phyloP scores from a whole-genome alignment of 2,329 filamentous ascomycete genomes.

The Epichloe hybrida region DNA sequence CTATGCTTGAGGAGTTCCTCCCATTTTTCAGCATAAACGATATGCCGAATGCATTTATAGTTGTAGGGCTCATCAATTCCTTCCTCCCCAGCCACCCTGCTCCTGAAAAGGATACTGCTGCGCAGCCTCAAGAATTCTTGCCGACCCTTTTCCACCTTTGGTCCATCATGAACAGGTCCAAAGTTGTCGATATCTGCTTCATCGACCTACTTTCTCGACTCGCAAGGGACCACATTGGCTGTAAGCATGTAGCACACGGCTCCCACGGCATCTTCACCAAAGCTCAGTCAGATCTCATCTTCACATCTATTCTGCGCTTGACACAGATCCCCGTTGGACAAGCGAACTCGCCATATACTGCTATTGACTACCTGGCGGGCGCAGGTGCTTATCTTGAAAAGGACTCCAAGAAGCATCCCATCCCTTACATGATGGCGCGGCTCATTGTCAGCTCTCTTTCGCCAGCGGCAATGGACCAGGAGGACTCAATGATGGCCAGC shows the following conservation, averaged over 20 bases:
- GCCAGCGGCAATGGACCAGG: conserved; percentile 62
- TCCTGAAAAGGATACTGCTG: conserved; percentile 54
- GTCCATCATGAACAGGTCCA: conserved; percentile 85
- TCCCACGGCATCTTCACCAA: conserved; percentile 84
- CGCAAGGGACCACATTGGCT: conserved; percentile 68
- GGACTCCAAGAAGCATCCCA: conserved; percentile 84
- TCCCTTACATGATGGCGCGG: conserved; percentile 80
- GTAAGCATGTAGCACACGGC: conserved; percentile 63
- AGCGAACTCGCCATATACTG: conserved; percentile 81
- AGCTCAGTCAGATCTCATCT: conserved; percentile 84
- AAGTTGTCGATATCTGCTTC: conserved; percentile 72
- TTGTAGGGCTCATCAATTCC: conserved; percentile 72
- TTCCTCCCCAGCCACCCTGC: conserved; percentile 75
- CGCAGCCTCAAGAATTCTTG: conserved; percentile 79
- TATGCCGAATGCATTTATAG: conserved; percentile 81
- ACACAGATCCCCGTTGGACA: conserved; percentile 95
- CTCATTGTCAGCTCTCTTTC: conserved; percentile 92
- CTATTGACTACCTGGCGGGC: conserved; percentile 71
- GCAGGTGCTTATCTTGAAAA: conserved; percentile 78
- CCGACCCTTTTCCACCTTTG: conserved; percentile 95
- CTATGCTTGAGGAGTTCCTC: conserved; percentile 67
- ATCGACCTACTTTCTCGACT: conserved; percentile 82
- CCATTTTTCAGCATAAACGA: conserved; percentile 91
- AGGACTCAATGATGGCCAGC: conserved; percentile 68
- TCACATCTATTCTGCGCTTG: conserved; percentile 77